Percentiles rank a stretch among this genome's conserved stretches.
Evolutionary conservation across 352 stramenopile genomes (phyloP).

Genomic region (Pelagophyceae sp.): DNA sequence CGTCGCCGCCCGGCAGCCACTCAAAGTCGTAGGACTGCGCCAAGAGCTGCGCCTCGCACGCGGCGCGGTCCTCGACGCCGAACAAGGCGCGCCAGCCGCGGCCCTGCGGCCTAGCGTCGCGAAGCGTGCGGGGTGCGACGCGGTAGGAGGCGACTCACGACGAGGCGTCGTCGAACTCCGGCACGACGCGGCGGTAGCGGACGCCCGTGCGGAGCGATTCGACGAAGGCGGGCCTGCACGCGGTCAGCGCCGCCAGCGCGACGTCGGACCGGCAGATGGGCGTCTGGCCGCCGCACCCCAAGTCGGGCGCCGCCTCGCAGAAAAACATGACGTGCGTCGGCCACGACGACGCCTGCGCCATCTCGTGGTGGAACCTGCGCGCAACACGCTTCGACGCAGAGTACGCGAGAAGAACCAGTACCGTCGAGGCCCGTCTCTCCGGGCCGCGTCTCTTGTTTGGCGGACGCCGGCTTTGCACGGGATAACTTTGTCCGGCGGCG

Average conservation of each 20-base stretch:
- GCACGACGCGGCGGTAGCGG: slow-evolving; percentile 45
- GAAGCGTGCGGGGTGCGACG: no score
- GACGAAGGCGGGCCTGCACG: slow-evolving; percentile 43
- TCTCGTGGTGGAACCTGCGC: slow-evolving; percentile 53
- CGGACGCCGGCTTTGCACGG: no score
- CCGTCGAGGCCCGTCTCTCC: no score
- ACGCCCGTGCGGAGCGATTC: slow-evolving; percentile 40
- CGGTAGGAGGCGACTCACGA: no score
- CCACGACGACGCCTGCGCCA: slow-evolving; percentile 45
- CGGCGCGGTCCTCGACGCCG: slow-evolving; percentile 31
- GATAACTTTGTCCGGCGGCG: slow-evolving; percentile 45
- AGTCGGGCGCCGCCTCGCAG: slow-evolving; percentile 40
- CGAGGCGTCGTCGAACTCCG: slow-evolving; percentile 42
- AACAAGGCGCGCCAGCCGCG: slow-evolving; percentile 51
- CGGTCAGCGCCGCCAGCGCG: slow-evolving; percentile 39
- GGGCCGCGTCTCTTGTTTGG: no score
- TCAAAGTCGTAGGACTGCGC: slow-evolving; percentile 40
- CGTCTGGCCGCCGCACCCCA: slow-evolving; percentile 45
- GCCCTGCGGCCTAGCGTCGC: no score
- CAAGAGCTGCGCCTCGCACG: slow-evolving; percentile 43
- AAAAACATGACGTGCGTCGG: slow-evolving; percentile 54
- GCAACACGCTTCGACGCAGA: no score
- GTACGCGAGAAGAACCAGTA: no score
- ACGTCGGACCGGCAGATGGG: slow-evolving; percentile 46
- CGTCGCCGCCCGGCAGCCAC: slow-evolving; percentile 41